These are phyloP conservation scores for Hippophae rhamnoides DNA, from an alignment of 306 rosid genomes.

Conservation along the genomic window DNA sequence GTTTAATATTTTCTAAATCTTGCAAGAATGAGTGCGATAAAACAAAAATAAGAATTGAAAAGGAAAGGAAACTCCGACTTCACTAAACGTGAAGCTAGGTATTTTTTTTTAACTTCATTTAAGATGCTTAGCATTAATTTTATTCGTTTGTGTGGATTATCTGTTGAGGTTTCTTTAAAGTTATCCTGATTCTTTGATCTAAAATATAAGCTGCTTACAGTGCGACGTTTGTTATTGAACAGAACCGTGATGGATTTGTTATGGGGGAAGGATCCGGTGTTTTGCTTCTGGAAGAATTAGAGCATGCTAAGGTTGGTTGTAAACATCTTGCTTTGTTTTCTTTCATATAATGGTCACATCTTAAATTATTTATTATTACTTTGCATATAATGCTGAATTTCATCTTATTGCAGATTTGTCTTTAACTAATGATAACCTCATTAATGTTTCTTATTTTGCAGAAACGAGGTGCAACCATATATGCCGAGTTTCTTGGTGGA, in stretches of 20 bases:
- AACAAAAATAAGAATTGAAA: too few relatives aligned
- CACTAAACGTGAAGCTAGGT: too few relatives aligned
- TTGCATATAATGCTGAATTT: neutral
- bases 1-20: too few relatives aligned
- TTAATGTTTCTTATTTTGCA: conserved; percentile 24
- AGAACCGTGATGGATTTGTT: conserved; percentile 63
- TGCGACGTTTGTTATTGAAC: conserved; percentile 28
- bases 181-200: too few relatives aligned
- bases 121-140: too few relatives aligned
- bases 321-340: neutral
- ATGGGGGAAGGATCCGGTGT: conserved; percentile 73
- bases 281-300: conserved; percentile 84
- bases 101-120: too few relatives aligned
- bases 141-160: too few relatives aligned
- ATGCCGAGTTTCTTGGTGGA: conserved; percentile 70
- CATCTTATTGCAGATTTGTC: conserved; percentile 5
- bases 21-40: too few relatives aligned
- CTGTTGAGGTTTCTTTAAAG: too few relatives aligned
- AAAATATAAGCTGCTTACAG: conserved; percentile 11
- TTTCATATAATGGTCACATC: neutral
- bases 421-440: neutral
- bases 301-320: conserved; percentile 80
- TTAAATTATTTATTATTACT: conserved; percentile 4
- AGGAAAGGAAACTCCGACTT: too few relatives aligned
- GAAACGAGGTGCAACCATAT: conserved; percentile 54